Percentiles rank a stretch among this genome's conserved stretches.
Conservation (phyloP, 768 basidiomycete species). For the Mycena kentingensis region DNA sequence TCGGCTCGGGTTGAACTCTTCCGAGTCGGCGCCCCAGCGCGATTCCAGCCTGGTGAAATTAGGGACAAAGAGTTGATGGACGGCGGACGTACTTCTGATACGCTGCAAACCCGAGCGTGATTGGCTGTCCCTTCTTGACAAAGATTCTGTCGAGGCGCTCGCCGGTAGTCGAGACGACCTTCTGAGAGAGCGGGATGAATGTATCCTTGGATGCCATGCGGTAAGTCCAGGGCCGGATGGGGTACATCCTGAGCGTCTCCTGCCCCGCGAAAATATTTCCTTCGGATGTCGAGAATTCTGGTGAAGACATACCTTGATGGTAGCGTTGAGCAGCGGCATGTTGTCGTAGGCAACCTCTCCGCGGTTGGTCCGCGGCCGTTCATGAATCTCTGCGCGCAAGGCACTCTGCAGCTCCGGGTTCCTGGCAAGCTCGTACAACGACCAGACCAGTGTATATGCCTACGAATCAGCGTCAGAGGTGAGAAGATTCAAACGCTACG, state of each 20-base stretch:
- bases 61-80: constrained; percentile 22
- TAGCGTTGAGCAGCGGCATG: constrained; percentile 17
- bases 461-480: constrained; percentile 6
- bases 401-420: constrained; percentile 33
- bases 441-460: constrained; percentile 19
- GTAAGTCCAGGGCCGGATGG: constrained; percentile 33
- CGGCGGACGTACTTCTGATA: constrained; percentile 37
- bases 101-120: constrained; percentile 37
- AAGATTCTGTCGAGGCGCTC: constrained; percentile 33
- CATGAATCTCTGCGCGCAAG: constrained; percentile 37
- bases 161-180: constrained; percentile 38
- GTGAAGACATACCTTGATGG: constrained; percentile 13
- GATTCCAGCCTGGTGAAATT: constrained; percentile 29
- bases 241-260: constrained; percentile 36
- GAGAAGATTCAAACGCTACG: constrained; percentile 10
- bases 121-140: constrained; percentile 37
- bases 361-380: constrained; percentile 8
- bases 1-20: constrained; percentile 39
- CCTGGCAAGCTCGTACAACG: constrained; percentile 32
- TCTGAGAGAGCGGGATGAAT: constrained; percentile 42
- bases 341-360: constrained; percentile 15
- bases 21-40: constrained; percentile 39
- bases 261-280: constrained; percentile 14
- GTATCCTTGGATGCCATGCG: constrained; percentile 42
- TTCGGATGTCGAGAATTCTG: constrained; percentile 7